phyloP scores from a whole-genome alignment of 2,329 filamentous ascomycete genomes.

The Colletotrichum higginsianum region DNA sequence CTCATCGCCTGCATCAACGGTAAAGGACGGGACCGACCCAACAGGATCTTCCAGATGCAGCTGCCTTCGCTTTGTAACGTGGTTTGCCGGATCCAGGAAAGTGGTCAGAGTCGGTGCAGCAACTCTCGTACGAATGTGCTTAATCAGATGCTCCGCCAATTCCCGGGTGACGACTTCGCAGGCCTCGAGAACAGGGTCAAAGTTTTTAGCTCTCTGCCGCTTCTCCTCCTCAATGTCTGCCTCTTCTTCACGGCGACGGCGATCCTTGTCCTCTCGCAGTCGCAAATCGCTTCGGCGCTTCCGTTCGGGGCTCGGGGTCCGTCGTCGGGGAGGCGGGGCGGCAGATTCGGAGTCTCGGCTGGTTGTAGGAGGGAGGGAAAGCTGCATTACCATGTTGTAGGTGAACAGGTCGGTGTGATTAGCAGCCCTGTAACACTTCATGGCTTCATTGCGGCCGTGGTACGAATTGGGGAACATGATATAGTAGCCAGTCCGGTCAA shows the following conservation, averaged over 20 bases:
- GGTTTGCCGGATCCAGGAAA: conserved; percentile 86
- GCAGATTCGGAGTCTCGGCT: conserved; percentile 31
- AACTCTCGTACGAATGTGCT: conserved; percentile 90
- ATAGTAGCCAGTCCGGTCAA: conserved; percentile 91
- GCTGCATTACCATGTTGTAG: conserved; percentile 92
- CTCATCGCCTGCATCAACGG: conserved; percentile 74
- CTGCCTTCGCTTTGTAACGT: conserved; percentile 83
- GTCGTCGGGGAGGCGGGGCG: conserved; percentile 48
- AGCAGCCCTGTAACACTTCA: conserved; percentile 83
- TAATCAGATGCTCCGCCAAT: conserved; percentile 87
- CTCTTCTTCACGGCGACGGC: conserved; percentile 79
- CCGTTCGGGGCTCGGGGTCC: conserved; percentile 55
- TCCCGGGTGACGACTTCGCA: conserved; percentile 84
- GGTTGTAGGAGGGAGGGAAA: conserved; percentile 60
- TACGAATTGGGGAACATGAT: conserved; percentile 88
- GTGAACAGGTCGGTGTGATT: conserved; percentile 91
- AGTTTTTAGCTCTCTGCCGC: conserved; percentile 85
- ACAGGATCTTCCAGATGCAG: conserved; percentile 68
- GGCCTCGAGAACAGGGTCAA: conserved; percentile 92
- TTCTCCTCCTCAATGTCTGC: conserved; percentile 92
- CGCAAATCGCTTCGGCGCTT: conserved; percentile 59
- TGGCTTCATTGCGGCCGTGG: conserved; percentile 83
- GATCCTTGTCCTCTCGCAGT: conserved; percentile 76
- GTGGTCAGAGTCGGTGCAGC: conserved; percentile 85
- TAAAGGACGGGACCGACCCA: conserved; percentile 57